Evolutionary conservation across 371 early-diverging fungal species (phyloP), one percentile per base, ranked within the genome.

Genomic region (Mucor velutinosus): DNA sequence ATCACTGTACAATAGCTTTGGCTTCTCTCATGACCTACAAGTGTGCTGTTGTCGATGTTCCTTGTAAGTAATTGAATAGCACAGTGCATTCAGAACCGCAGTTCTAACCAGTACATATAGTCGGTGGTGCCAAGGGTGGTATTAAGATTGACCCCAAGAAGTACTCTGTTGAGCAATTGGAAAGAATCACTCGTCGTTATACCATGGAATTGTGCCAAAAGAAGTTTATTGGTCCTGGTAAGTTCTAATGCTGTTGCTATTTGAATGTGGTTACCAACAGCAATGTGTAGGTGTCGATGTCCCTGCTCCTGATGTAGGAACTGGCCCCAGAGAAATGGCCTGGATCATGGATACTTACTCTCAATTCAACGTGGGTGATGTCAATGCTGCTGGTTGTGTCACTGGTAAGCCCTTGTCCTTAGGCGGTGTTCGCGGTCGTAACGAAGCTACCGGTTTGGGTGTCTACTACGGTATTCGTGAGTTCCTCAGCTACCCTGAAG

Each of bases 301-400:
- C n/a, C 95, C 95, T 57, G 95, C 95, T 14, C 95, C 95, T 55
- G 95, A 95, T 81, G 91, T 94, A n/a, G 94, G 94, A 62, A 94
- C 95, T 64, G 92, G 89, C 64, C 85, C 85, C n/a, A 84, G 94
- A 53, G 95, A 94, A 77, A 94, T 94, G 95, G 89, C 94, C 30
- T 95, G 95, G 95, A 94, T 95, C 65, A 88, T 90, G 82, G 95
- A 95, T 67, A 95, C 95, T 14, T 95, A 94, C 78, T 88, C 93
- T 64, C 95, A 95, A 81, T 92, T 95, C 77, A 88, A 92, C 80
- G 86, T 91, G 11, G 82, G 80, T 62, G 95, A 95, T 75, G 93
- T 94, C 37, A 92, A 94, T 72, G 89, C 92, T 14, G 87, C 89
- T 62, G 95, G 90, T 56, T 94, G 94, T 76, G 94, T 95, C 61